These are phyloP conservation scores for Alopecurus myosuroides DNA, from an alignment of 176 grass and related monocot species.

Conservation along the genomic window DNA sequence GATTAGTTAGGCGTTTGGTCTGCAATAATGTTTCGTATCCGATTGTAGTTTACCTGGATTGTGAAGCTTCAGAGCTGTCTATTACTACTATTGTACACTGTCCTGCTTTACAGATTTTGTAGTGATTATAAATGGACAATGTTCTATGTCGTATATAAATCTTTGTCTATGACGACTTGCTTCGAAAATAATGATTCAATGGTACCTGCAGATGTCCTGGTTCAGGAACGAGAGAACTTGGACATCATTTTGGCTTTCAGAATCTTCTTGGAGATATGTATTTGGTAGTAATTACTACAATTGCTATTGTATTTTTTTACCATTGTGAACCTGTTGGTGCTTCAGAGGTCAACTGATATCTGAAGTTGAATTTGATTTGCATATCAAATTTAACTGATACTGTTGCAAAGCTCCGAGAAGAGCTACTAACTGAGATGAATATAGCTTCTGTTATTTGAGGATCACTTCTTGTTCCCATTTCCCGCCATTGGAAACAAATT, in stretches of 20 bases:
- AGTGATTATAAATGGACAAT: background rate
- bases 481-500: too few relatives aligned
- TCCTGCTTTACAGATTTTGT: background rate
- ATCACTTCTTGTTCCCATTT: background rate
- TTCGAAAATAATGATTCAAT: background rate
- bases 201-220: background rate
- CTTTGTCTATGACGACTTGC: background rate
- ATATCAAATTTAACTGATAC: background rate
- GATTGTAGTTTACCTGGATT: background rate
- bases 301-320: background rate
- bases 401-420: background rate
- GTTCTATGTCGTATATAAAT: background rate
- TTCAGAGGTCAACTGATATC: background rate
- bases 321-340: background rate
- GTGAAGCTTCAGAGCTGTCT: background rate
- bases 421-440: background rate
- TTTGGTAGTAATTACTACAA: background rate
- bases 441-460: background rate
- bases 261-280: background rate
- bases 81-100: background rate
- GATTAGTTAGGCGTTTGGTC: background rate
- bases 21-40: background rate
- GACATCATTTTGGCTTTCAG: background rate
- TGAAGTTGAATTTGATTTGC: background rate
- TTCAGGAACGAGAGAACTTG: background rate